These are phyloP conservation scores for Vitis hybrid DNA, from an alignment of 177 flowering plant genomes.

Conservation along the genomic window DNA sequence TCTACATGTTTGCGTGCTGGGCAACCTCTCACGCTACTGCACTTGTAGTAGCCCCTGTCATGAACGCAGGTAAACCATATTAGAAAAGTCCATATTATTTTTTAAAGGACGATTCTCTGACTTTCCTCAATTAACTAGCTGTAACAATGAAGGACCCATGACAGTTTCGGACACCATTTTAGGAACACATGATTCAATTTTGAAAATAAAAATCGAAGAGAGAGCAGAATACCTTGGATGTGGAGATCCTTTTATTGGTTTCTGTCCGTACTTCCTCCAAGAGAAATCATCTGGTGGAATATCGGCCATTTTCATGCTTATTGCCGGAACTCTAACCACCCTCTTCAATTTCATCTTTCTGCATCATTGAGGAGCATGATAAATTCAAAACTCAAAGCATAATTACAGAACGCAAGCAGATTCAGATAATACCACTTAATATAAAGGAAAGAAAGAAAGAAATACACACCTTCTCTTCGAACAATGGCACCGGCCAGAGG, in stretches of 20 bases:
- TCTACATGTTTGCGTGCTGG: constrained; percentile 81
- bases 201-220: not conserved
- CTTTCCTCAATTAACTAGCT: not conserved
- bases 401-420: not conserved
- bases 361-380: constrained; percentile 2
- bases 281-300: constrained; percentile 95
- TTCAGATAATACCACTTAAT: not conserved
- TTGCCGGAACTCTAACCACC: constrained; percentile 80
- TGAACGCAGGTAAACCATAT: not conserved
- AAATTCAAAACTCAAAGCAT: not conserved
- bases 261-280: constrained; percentile 97
- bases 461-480: constrained; percentile 66
- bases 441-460: not conserved
- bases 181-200: not conserved
- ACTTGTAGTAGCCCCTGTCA: constrained; percentile 80
- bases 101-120: not conserved
- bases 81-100: not conserved
- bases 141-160: not conserved
- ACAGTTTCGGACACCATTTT: not conserved
- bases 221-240: constrained; percentile 68
- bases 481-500: constrained; percentile 79
- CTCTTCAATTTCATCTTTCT: constrained; percentile 75
- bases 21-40: constrained; percentile 78
- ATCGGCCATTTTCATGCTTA: constrained; percentile 86
- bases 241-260: constrained; percentile 95